Base-by-base conservation (phyloP, 495 filamentous ascomycete species). In the Schizothecium vesticola region DNA sequence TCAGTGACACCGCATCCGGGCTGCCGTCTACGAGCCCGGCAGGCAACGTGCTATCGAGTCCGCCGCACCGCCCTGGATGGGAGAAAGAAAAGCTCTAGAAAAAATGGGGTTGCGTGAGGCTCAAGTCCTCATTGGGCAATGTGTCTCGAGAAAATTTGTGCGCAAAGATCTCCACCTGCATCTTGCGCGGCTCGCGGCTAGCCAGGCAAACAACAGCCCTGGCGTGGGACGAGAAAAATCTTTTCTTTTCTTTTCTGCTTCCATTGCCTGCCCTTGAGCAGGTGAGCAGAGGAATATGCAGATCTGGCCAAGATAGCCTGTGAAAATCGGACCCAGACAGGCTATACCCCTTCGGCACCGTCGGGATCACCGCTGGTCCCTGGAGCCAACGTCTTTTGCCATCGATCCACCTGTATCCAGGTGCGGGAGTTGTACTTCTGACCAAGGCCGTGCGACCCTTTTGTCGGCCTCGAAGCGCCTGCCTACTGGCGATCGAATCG, bases 141-240 rank as follows among this genome's bases (percentile, higher is more conserved):
- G 59, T 33, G 29, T 25, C 13, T 36, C 61, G 61, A 64, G 11
- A 28, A 43, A 51, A n/a, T 8, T 8, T 51, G 43, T 51, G 43
- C 43, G 43, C 43, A 7, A 19, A 43, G 43, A n/a, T 51, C 43
- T n/a, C 19, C 16, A 51, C 43, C 43, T 51, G 43, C 43, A 51
- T 51, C 43, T 51, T 13, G 29, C 61, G 61, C 61, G 61, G 61
- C 61, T 64, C 29, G 61, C 61, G 61, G 61, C 61, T 64, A 64
- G 36, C 31, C 21, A 36, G 61, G 61, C 61, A 36, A 25, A 36
- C 61, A 64, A 33, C 11, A 51, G 43, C 19, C 36, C 19, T 51
- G 43, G 16, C 16, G 19, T 51, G 16, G 43, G 43, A 19, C 43
- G 43, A 19, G 19, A n/a, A n/a, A 51, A 51, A 19, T 6, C 33